Base-by-base conservation (phyloP, 2,329 filamentous ascomycete genomes). In the Aspergillus puulaauensis region DNA sequence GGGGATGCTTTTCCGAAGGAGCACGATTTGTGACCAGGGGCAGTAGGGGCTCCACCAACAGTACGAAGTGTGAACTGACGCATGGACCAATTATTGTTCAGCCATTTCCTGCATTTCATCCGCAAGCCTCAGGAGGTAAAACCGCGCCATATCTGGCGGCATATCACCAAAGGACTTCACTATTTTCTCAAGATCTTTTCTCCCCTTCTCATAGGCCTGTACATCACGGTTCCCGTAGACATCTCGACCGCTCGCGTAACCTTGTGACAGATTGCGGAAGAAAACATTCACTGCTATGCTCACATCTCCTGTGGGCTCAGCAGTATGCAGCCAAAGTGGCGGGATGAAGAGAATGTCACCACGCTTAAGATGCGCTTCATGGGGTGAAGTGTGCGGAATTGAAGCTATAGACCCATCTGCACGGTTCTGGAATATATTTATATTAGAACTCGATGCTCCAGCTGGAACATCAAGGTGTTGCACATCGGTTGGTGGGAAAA, bases 211-310 rank as follows among this genome's bases (percentile, higher is more conserved):
- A 70, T 96, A 96, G 1, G 88, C 89, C 40, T 89, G 88, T 50
- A 96, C 73, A 73, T 96, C 93, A 40, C 91, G 82, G 69, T 96
- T 96, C 1, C 90, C 92, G 69, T 96, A 96, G 0, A 96, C 88
- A 70, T 96, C 92, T 63, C 87, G 83, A 1, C 92, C 91, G 1
- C 82, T 73, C 1, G 90, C 86, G 70, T 95, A 95, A 1, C 83
- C 86, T 3, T 71, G 77, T 3, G 86, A 77, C 9, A 95, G 78
- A 60, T 87, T 88, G 44, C 86, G 85, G 76, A 96, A 96, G 78
- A 96, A 96, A 27, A 93, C 83, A 70, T 96, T 96, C n/a, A 96
- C 87, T 1, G 90, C 90, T 7, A 96, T 80, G 64, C 90, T 92
- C 59, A 85, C 72, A 50, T 66, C 63, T n/a, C 66, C 67, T 4